Base-by-base conservation (phyloP, 257 asterid species). In the Schizonepeta tenuifolia region DNA sequence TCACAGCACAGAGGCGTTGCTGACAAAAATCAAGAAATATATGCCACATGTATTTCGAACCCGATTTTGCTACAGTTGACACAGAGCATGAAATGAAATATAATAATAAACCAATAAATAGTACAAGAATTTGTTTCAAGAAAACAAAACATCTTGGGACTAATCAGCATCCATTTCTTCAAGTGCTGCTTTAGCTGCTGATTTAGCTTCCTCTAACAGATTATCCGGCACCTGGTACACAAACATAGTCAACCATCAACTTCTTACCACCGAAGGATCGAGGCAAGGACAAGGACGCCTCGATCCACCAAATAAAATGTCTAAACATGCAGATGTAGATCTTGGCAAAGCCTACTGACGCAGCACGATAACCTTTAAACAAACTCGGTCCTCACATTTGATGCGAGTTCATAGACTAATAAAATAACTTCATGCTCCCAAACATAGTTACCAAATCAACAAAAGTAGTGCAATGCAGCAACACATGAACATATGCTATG, bases 91-190 rank as follows among this genome's bases (percentile, higher is more conserved):
- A 15, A 13, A 46, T 46, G n/a, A n/a, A n/a, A n/a, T n/a, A n/a
- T n/a, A n/a, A n/a, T n/a, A n/a, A 46, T 46, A 46, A 46, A 46
- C 53, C 11, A 43, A 43, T 43, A 43, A 11, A 12, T 15, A 46
- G 53, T 46, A 14, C 20, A 13, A 14, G 2, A 46, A 46, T n/a
- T 13, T 14, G n/a, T 13, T 11, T 13, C 53, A 13, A 46, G 53
- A 49, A 14, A 13, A 15, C 14, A 36, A 36, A 36, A 6, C 2
- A 36, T 36, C 1, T 6, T 36, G 7, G 0, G 3, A 49, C 55
- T 88, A 92, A 82, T 90, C 98, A 17, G 97, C 98, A 79, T 92
- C 98, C 97, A 93, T 93, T 79, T 93, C 98, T 81, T 93, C 98
- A 11, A 93, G 96, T 6, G 98, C 98, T 14, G 89, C 93, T 84